Conservation (phyloP, 2,329 filamentous ascomycete genomes). For the Colletotrichum cordylinicola region DNA sequence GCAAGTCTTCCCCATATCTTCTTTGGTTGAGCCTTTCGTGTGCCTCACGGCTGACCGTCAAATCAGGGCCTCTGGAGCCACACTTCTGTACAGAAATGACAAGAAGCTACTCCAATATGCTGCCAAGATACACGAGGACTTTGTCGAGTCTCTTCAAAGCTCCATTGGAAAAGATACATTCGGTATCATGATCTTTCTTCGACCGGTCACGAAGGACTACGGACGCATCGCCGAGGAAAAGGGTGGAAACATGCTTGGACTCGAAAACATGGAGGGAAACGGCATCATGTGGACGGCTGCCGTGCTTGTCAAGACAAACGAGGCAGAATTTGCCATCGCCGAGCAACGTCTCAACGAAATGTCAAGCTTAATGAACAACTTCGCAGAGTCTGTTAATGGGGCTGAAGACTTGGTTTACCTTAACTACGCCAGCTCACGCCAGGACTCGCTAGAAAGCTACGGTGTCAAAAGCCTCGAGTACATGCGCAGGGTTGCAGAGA, state of each 20-base stretch:
- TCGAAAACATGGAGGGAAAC: slow-evolving; percentile 25
- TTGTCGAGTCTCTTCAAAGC: slow-evolving; percentile 16
- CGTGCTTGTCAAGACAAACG: neutral
- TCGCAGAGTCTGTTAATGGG: slow-evolving; percentile 24
- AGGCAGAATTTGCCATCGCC: slow-evolving; percentile 12
- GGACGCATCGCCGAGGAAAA: slow-evolving; percentile 32
- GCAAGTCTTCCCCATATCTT: neutral
- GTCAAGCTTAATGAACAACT: slow-evolving; percentile 22
- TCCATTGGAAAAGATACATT: slow-evolving; percentile 13
- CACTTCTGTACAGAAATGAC: neutral
- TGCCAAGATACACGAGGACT: slow-evolving; percentile 27
- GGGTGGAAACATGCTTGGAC: slow-evolving; percentile 46
- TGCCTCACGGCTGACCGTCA: neutral
- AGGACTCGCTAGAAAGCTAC: slow-evolving; percentile 33
- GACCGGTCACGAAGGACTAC: slow-evolving; percentile 41
- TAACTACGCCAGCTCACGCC: slow-evolving; percentile 34
- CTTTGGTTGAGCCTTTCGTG: neutral
- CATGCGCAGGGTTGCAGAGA: slow-evolving; percentile 29
- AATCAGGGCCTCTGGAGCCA: slow-evolving; percentile 28
- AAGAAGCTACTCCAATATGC: slow-evolving; percentile 29
- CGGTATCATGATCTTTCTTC: slow-evolving; percentile 34
- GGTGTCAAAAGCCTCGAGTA: slow-evolving; percentile 28
- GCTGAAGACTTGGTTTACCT: slow-evolving; percentile 34
- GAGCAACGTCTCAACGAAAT: slow-evolving; percentile 20
- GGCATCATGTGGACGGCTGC: neutral